phyloP scores from a whole-genome alignment of 2,329 filamentous ascomycete species.

The Fusarium xylarioides region DNA sequence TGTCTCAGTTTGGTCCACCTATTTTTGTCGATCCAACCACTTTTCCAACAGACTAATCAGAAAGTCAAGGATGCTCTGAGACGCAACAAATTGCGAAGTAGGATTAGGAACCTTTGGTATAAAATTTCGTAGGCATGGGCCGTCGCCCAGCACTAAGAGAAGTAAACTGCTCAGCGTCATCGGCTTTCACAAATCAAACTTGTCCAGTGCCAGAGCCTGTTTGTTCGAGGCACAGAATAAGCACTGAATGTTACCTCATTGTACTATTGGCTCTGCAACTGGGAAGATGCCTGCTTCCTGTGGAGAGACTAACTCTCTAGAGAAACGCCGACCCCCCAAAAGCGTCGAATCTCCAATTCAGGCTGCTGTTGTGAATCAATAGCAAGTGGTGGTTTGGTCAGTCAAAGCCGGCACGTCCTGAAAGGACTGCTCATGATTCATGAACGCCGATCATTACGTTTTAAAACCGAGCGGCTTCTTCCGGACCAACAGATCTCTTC shows the following conservation, averaged over 20 bases:
- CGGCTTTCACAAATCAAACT: slow-evolving; percentile 20
- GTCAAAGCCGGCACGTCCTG: background rate
- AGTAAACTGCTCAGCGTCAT: background rate
- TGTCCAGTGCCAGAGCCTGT: background rate
- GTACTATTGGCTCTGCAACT: background rate
- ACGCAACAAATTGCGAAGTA: background rate
- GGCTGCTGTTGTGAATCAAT: background rate
- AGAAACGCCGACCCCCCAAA: background rate
- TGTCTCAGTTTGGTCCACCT: background rate
- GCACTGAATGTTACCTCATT: background rate
- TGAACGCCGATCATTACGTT: background rate
- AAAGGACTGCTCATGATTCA: background rate
- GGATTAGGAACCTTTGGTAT: background rate
- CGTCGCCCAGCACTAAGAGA: background rate
- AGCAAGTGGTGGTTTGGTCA: background rate
- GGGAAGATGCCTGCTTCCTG: background rate
- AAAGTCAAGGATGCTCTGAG: background rate
- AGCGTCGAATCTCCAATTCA: background rate
- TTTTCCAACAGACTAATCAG: background rate
- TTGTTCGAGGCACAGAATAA: background rate
- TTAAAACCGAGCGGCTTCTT: background rate
- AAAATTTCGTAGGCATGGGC: background rate
- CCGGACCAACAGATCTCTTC: background rate
- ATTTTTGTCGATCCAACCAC: background rate
- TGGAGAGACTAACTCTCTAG: background rate